A percentile compares a stretch with the other conserved stretches of the same genome.
Conservation (phyloP, 2,329 filamentous ascomycete species). For the Anthostomella pinea region DNA sequence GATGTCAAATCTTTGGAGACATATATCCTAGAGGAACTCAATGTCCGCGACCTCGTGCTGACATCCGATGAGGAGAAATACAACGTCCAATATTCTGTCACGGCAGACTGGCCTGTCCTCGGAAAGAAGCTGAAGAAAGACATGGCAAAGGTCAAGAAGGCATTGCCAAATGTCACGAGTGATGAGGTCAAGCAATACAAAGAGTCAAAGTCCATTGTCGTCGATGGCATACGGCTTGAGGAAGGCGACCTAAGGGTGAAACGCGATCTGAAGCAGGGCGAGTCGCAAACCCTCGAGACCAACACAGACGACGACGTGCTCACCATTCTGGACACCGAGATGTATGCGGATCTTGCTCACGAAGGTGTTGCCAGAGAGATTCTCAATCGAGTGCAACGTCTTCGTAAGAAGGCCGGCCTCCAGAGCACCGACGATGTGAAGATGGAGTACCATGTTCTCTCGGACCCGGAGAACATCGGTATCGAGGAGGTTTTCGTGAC, state of each 20-base stretch:
- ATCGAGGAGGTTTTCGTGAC: slow-evolving; percentile 66
- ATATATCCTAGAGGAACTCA: slow-evolving; percentile 92
- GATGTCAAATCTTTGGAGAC: slow-evolving; percentile 80
- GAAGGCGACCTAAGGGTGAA: slow-evolving; percentile 82
- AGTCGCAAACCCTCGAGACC: slow-evolving; percentile 74
- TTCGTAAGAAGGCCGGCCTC: slow-evolving; percentile 91
- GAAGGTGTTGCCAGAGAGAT: slow-evolving; percentile 91
- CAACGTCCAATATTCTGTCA: slow-evolving; percentile 86
- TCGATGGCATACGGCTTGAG: slow-evolving; percentile 82
- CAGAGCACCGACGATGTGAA: slow-evolving; percentile 90
- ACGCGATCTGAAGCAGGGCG: slow-evolving; percentile 72
- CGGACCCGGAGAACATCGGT: slow-evolving; percentile 75
- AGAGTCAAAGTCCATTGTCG: slow-evolving; percentile 67
- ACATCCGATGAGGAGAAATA: slow-evolving; percentile 87
- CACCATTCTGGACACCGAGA: slow-evolving; percentile 79
- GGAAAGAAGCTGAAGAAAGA: slow-evolving; percentile 99
- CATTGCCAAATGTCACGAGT: slow-evolving; percentile 73
- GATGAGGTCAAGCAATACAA: slow-evolving; percentile 80
- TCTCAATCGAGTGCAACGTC: slow-evolving; percentile 85
- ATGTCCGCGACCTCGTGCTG: slow-evolving; percentile 80
- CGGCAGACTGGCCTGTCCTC: slow-evolving; percentile 88
- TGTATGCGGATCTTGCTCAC: slow-evolving; percentile 81
- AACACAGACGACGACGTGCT: slow-evolving; percentile 89
- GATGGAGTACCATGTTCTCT: slow-evolving; percentile 85
- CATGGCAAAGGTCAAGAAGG: slow-evolving; percentile 86